phyloP scores from a whole-genome alignment of 1,284 basidiomycete genomes.

The Apiotrichum mycotoxinovorans region DNA sequence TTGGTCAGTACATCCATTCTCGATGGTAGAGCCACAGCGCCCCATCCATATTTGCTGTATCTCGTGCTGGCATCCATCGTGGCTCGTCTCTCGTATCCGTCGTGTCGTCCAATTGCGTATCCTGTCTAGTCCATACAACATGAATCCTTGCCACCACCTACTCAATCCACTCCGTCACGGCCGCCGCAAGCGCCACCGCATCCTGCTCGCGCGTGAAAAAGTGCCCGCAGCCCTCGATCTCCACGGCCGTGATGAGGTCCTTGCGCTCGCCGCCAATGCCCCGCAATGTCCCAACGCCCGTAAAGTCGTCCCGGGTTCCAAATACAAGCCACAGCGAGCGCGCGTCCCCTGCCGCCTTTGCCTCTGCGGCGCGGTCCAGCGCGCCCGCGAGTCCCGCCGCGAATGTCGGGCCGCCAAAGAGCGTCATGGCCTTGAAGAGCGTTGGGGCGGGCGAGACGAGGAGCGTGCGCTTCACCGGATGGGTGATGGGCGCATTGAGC shows the following conservation, averaged over 20 bases:
- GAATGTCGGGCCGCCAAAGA: constrained; percentile 29
- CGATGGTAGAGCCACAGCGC: too few relatives aligned
- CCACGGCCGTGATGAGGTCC: constrained; percentile 14
- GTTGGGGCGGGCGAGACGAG: constrained; percentile 40
- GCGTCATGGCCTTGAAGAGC: constrained; percentile 29
- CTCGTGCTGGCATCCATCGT: too few relatives aligned
- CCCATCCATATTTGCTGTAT: too few relatives aligned
- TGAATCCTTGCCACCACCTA: background rate
- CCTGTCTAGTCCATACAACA: background rate
- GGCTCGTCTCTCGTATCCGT: too few relatives aligned
- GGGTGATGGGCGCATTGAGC: constrained; percentile 18
- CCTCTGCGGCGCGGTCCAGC: constrained; percentile 1
- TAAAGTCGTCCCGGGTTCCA: constrained; percentile 39
- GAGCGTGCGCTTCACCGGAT: constrained; percentile 21
- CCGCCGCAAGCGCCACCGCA: constrained; percentile 18
- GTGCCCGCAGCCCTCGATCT: constrained; percentile 38
- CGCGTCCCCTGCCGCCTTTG: background rate
- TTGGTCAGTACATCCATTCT: too few relatives aligned
- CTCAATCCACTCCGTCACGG: constrained; percentile 27
- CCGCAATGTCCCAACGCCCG: constrained; percentile 20
- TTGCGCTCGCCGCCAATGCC: constrained; percentile 11
- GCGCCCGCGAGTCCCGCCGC: constrained; percentile 12
- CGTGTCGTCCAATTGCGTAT: background rate
- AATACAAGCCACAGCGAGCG: constrained; percentile 27
- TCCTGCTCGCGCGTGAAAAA: constrained; percentile 29